Evolutionary conservation across 78 protist species (phyloP), one percentile per base, ranked within the genome.

Genomic region (Corallochytrium limacisporum): DNA sequence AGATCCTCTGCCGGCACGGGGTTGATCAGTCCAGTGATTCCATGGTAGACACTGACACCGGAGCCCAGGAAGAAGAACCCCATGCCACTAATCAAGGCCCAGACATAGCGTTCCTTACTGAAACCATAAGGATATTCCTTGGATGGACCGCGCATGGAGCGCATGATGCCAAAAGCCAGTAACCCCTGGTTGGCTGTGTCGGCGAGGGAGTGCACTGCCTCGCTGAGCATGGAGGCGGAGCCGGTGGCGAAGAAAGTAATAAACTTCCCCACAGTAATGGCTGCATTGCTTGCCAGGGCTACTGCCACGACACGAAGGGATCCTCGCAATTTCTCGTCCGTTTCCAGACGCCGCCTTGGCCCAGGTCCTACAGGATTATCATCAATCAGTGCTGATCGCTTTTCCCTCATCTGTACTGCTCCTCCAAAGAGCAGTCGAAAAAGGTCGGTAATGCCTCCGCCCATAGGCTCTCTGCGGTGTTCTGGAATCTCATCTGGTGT

Each of bases 1-100:
- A 53, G 31, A 12, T 13, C 2, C 7, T 35, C 12, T 4, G 22
- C 20, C 4, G 26, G 3, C 16, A 3, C 7, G 42, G 74, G 74
- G 53, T 54, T 3, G n/a, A 37, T 22, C 63, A 60, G 39, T 1
- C 42, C 5, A 9, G 15, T 12, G 29, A 59, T 3, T 10, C 73
- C 81, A 56, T 75, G 81, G 57, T 36, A 46, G 36, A 15, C 10
- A 15, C 69, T n/a, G 13, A 65, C 74, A 12, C 81, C 81, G 43
- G 60, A 51, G 20, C 81, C 81, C 37, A 75, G 70, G 38, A 75
- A 62, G 73, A 75, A 75, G 35, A 55, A 57, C 38, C 74, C 81
- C 12, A 75, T 68, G 44, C 81, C 81, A 16, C 74, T 66, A 39
- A 65, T 56, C 13, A 65, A 38, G 32, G 81, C 63, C 81, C 74